Conservation (phyloP, 2,329 filamentous ascomycete genomes). For the Ascochyta pisi region DNA sequence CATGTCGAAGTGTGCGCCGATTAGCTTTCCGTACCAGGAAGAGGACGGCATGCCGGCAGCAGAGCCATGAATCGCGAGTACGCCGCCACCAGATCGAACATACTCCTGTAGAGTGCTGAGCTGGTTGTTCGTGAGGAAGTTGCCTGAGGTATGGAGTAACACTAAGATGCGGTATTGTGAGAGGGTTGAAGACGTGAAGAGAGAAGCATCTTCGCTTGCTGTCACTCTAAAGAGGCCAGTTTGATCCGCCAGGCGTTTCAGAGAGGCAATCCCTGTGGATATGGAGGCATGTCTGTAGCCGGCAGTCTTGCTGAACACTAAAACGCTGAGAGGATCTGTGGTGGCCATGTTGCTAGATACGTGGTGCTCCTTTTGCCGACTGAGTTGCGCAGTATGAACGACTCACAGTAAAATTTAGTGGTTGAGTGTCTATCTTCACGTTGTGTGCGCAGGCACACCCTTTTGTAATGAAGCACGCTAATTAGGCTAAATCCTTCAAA, state of each 20-base stretch:
- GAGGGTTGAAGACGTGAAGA: slow-evolving; percentile 18
- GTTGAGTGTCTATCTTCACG: too few species aligned
- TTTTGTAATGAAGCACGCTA: neutral
- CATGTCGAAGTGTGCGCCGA: slow-evolving; percentile 37
- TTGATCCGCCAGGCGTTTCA: slow-evolving; percentile 17
- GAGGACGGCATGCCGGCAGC: slow-evolving; percentile 33
- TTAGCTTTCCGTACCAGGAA: slow-evolving; percentile 30
- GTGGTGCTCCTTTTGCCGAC: too few species aligned
- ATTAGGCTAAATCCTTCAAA: slow-evolving; percentile 5
- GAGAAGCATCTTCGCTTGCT: slow-evolving; percentile 28
- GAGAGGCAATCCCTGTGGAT: slow-evolving; percentile 21
- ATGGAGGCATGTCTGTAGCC: slow-evolving; percentile 41
- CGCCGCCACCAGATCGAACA: slow-evolving; percentile 29
- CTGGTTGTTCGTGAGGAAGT: slow-evolving; percentile 18
- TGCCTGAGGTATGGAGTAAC: slow-evolving; percentile 26
- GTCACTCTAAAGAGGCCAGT: slow-evolving; percentile 19
- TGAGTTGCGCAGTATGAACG: too few species aligned
- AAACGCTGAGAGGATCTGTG: slow-evolving; percentile 16
- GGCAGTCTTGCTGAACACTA: slow-evolving; percentile 38
- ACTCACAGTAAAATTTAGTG: too few species aligned
- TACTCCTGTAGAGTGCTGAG: slow-evolving; percentile 25
- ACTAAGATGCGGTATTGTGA: slow-evolving; percentile 21
- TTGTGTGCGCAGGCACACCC: neutral
- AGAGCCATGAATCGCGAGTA: slow-evolving; percentile 36
- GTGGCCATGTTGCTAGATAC: neutral